Conservation (phyloP, 148 eudicot species). For the Nyssa sinensis region DNA sequence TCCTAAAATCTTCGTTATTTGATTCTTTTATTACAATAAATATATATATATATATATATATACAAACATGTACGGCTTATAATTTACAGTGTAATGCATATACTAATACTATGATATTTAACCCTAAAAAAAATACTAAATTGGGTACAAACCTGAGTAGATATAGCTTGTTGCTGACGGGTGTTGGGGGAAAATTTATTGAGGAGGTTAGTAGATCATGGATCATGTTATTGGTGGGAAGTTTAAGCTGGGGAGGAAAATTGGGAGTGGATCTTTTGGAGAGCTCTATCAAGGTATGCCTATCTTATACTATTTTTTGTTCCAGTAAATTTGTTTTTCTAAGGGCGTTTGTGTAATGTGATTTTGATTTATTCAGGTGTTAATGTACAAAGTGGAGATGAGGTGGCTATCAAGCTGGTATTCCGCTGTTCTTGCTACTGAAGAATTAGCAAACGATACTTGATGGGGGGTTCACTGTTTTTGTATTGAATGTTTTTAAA, state of each 20-base stretch:
- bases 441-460: not conserved
- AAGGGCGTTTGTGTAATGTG: not conserved
- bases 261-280: slow-evolving; percentile 62
- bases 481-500: not conserved
- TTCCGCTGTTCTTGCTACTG: not conserved
- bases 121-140: not conserved
- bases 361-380: slow-evolving; percentile 30
- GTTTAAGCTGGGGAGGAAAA: slow-evolving; percentile 60
- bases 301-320: not conserved
- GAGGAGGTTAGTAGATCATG: slow-evolving; percentile 25
- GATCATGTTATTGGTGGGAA: slow-evolving; percentile 57
- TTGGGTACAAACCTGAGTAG: not conserved
- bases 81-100: not conserved
- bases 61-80: not conserved
- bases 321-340: not conserved
- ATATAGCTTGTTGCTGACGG: not conserved
- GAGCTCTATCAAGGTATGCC: slow-evolving; percentile 65
- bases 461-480: not conserved
- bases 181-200: not conserved
- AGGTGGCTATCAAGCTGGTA: slow-evolving; percentile 48
- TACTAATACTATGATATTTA: not conserved
- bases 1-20: slow-evolving; percentile 12
- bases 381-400: slow-evolving; percentile 44
- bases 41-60: not conserved
- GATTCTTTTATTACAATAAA: not conserved